Evolutionary conservation across 257 asterid species (phyloP), one percentile per base, ranked within the genome.

Genomic region (Oldenlandia corymbosa): DNA sequence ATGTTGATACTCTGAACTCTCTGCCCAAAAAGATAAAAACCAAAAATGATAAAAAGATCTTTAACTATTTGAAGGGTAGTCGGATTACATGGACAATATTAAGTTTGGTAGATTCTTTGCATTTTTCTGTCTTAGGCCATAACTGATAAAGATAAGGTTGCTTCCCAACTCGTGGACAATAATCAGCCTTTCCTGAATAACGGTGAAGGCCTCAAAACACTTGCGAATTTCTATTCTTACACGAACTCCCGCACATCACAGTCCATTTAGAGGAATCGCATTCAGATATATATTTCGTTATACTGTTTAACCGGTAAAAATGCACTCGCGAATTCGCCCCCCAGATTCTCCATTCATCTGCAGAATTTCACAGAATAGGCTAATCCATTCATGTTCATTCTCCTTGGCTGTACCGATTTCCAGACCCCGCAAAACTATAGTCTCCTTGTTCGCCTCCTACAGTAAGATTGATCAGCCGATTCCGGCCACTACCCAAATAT

Each of bases 271-370:
- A n/a, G n/a, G n/a, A n/a, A n/a, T n/a, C n/a, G n/a, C n/a, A n/a
- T n/a, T n/a, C n/a, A n/a, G n/a, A n/a, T n/a, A n/a, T n/a, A n/a
- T n/a, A n/a, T n/a, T n/a, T n/a, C n/a, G n/a, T n/a, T n/a, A n/a
- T n/a, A n/a, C n/a, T n/a, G n/a, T n/a, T n/a, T n/a, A n/a, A n/a
- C n/a, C 39, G 6, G 4, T 12, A 20, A n/a, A 47, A 62, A 88
- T 88, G 94, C 83, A 76, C 20, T 69, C 74, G 72, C 84, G 76
- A 67, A 60, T 79, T 59, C 80, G 69, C 66, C 58, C 68, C 23
- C 68, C 63, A 3, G 76, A 68, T 74, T 70, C 89, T 42, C 91
- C 56, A 52, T 37, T 71, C 49, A 49, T 74, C 37, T 18, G 65
- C 81, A 78, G 21, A 41, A 30, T 47, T 59, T 61, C 72, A 39